Evolutionary conservation across 306 rosid species (phyloP), one percentile per base, ranked within the genome.

Genomic region (Dryas alaskensis): DNA sequence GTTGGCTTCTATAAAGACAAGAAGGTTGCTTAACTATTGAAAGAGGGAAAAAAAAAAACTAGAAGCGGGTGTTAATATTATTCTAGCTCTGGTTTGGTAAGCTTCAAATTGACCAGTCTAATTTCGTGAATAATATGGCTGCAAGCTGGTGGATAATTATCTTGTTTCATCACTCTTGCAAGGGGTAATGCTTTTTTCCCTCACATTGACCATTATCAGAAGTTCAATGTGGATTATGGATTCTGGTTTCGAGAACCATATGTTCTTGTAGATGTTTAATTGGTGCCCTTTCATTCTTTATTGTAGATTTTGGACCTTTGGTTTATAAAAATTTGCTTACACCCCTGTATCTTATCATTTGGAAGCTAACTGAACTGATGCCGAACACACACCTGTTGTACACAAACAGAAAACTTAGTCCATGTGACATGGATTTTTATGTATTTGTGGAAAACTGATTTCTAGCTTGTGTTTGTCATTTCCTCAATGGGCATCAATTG

Each of bases 401-500:
- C 3, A 17, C 55, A 51, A 51, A 13, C 55, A 51, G 19, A 14
- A 37, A 53, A 58, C 13, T 58, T 58, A 58, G 17, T 60, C 65
- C 19, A 10, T 60, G 65, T 60, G 13, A 60, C 65, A 31, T 60
- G 8, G 45, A 60, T 4, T 37, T 31, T 60, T 37, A 1, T 37
- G 65, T 45, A 37, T 37, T 37, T 14, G 13, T 19, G 10, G 5
- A 25, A 22, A 37, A 44, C 27, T 44, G 19, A 49, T 71, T 59
- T 72, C 42, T 59, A 5, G 47, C 31, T 72, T 59, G 47, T 72
- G 58, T 72, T 52, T 52, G 58, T 72, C 76, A 10, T 57, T 62
- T 45, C 52, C 47, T 27, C 63, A 13, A 27, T 46, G 42, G 57
- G 19, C 17, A 40, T 27, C 37, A 48, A 27, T 27, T 9, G 16